Evolutionary conservation across 2,329 filamentous ascomycete species (phyloP).

Genomic region (Scorias spongiosa): DNA sequence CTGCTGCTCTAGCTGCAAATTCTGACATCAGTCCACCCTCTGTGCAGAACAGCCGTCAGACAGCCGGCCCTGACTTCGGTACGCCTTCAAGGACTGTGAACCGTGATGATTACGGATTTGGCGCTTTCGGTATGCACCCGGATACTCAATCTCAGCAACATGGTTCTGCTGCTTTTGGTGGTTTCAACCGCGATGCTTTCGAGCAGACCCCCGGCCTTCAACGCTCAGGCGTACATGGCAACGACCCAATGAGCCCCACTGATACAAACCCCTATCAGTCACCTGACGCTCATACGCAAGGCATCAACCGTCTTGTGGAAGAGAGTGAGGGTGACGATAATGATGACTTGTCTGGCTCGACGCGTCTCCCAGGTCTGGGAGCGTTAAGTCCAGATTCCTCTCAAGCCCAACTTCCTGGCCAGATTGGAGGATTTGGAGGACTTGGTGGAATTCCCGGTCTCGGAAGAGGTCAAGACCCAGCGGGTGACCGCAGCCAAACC

Average conservation of each 20-base stretch:
- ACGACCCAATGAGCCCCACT: conserved; percentile 73
- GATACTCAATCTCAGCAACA: conserved; percentile 22
- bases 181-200: conserved; percentile 38
- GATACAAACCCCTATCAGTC: conserved; percentile 95
- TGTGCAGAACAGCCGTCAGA: conserved; percentile 16
- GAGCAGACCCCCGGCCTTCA: conserved; percentile 36
- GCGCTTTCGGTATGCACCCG: conserved; percentile 44
- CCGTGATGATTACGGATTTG: conserved; percentile 45
- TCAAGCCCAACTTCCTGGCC: conserved; percentile 6
- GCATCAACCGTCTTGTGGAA: conserved; percentile 40
- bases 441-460: conserved; percentile 15
- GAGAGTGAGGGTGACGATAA: conserved; percentile 12
- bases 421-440: conserved; percentile 18
- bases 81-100: conserved; percentile 32
- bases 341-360: neutral
- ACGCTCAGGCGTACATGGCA: conserved; percentile 25
- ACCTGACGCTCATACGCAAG: conserved; percentile 51
- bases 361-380: conserved; percentile 16
- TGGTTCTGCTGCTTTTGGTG: conserved; percentile 9
- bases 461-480: conserved; percentile 39
- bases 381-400: conserved; percentile 6
- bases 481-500: conserved; percentile 82
- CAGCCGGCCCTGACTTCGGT: conserved; percentile 26
- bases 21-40: conserved; percentile 49
- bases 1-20: conserved; percentile 58